These are phyloP conservation scores for Zygnema circumcarinatum DNA, from an alignment of 139 green algal species.

Conservation along the genomic window DNA sequence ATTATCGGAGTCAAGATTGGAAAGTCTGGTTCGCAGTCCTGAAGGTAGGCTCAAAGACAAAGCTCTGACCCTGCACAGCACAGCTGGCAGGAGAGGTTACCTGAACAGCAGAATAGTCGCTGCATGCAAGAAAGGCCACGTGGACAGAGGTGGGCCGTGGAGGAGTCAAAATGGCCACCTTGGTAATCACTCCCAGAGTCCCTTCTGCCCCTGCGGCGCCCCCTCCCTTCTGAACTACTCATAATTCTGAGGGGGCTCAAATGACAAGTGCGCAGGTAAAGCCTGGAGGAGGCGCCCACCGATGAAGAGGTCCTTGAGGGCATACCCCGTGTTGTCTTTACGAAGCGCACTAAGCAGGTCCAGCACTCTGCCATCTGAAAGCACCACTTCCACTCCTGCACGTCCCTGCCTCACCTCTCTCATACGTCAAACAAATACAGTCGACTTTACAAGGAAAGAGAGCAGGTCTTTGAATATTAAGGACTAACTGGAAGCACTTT, in stretches of 20 bases:
- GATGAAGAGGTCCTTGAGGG: slow-evolving; percentile 99
- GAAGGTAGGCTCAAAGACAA: no score
- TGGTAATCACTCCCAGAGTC: slow-evolving; percentile 80
- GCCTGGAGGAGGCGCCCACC: no score
- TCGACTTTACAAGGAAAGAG: no score
- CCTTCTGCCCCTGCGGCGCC: slow-evolving; percentile 78
- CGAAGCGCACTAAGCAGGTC: slow-evolving; percentile 81
- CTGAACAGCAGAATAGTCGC: slow-evolving; percentile 65
- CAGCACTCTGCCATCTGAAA: slow-evolving; percentile 86
- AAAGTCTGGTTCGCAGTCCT: no score
- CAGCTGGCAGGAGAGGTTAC: background rate
- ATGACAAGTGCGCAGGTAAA: no score
- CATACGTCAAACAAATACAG: no score
- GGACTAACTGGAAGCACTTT: no score
- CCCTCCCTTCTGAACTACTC: background rate
- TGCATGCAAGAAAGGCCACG: slow-evolving; percentile 74
- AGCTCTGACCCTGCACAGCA: background rate
- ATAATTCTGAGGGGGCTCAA: no score
- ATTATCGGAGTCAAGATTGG: no score
- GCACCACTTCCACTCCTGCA: slow-evolving; percentile 83
- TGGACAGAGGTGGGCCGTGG: slow-evolving; percentile 75
- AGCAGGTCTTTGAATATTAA: no score
- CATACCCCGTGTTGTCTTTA: slow-evolving; percentile 99
- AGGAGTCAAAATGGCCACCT: slow-evolving; percentile 77
- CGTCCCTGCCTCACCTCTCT: background rate